Conservation (phyloP, 2,329 filamentous ascomycete species). For the Catunica adiposa region DNA sequence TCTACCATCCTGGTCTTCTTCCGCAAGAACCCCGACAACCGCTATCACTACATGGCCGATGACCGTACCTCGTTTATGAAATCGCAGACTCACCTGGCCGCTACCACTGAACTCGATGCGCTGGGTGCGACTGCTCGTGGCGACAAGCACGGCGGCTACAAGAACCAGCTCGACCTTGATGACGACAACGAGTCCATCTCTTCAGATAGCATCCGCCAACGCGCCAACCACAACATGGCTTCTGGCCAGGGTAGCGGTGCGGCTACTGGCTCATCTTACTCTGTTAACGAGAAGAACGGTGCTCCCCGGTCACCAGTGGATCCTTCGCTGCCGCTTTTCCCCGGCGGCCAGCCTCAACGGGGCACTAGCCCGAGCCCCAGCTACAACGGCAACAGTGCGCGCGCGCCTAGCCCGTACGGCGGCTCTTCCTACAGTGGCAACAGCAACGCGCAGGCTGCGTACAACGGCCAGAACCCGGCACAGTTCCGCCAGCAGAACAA, state of each 20-base stretch:
- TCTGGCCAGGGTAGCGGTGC: conserved; percentile 18
- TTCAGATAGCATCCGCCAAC: conserved; percentile 24
- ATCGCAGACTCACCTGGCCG: conserved; percentile 63
- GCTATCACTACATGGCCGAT: conserved; percentile 93
- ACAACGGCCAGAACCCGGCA: conserved; percentile 21
- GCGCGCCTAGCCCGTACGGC: conserved; percentile 23
- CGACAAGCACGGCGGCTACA: conserved; percentile 44
- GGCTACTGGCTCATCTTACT: conserved; percentile 17
- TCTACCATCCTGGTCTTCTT: conserved; percentile 54
- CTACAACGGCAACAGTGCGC: conserved; percentile 10
- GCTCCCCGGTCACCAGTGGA: conserved; percentile 25
- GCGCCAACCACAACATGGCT: conserved; percentile 19
- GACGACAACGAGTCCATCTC: conserved; percentile 28
- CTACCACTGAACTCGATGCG: conserved; percentile 75
- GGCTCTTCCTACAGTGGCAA: conserved; percentile 20
- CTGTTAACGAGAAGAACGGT: conserved; percentile 15
- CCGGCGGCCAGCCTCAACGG: conserved; percentile 21
- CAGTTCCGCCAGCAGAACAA: conserved; percentile 24
- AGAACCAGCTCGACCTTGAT: conserved; percentile 21
- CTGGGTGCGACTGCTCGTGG: conserved; percentile 77
- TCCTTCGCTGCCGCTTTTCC: conserved; percentile 29
- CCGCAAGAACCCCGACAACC: conserved; percentile 84
- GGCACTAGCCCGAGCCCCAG: conserved; percentile 22
- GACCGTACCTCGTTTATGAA: conserved; percentile 97
- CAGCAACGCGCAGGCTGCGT: conserved; percentile 17